Evolutionary conservation across 306 rosid species (phyloP), one percentile per base, ranked within the genome.

Genomic region (Cucumis cinereus): DNA sequence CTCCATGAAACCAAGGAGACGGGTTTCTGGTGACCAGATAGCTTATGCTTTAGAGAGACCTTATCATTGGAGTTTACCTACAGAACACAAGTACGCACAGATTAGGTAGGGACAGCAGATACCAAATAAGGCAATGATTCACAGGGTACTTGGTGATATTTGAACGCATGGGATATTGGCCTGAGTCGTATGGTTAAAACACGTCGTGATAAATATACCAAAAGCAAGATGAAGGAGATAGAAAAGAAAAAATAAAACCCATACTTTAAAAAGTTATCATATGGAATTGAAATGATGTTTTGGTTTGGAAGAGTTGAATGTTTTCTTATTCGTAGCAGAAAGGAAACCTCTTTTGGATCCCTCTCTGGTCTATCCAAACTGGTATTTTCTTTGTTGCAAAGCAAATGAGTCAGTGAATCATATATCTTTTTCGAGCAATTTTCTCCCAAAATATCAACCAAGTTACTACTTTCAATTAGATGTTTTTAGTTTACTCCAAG

Each of bases 1-100:
- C 99, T 92, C 99, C 98, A 95, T 41, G 99, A 85, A 82, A 90
- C 91, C 63, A 91, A 83, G 71, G 87, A 89, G 69, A 95, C 86
- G 28, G 99, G 83, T 82, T 79, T 90, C 83, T 79, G 96, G 83
- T 95, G 99, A 79, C 97, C 99, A 67, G 82, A 76, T 79, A 95
- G 80, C 82, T 81, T 92, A 83, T 92, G 98, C 91, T 87, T 95
- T 30, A 90, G 38, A 73, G 86, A 81, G 77, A 89, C 64, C 73
- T 74, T 82, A 38, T 88, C 86, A 87, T 82, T 80, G 30, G 73
- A 78, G 80, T 84, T 92, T 74, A 95, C 96, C 97, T 95, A 80
- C 22, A 79, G 47, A 59, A 47, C 38, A 23, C 13, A 70, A 7
- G 38, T 26, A 16, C 30, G 1, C 23, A 33, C 24, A 35, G 49